A percentile compares a stretch with the other conserved stretches of the same genome.
Evolutionary conservation across 1,284 basidiomycete species (phyloP).

Genomic region (Cronartium quercuum): DNA sequence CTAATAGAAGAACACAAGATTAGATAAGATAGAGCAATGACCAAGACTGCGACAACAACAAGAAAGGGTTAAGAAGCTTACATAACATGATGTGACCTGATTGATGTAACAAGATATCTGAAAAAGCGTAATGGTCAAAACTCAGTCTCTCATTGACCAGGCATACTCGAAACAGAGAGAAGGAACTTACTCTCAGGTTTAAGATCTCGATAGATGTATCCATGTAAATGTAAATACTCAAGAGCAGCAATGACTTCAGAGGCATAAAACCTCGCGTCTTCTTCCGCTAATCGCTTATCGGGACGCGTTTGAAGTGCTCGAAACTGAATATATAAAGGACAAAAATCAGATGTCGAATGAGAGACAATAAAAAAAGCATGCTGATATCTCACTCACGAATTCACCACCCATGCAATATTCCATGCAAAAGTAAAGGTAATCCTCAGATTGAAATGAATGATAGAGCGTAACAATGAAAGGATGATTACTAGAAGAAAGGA

Average conservation of each 20-base stretch:
- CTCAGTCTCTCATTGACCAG: not conserved
- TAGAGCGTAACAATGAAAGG: constrained; percentile 96
- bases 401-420: constrained; percentile 38
- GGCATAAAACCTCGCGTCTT: constrained; percentile 93
- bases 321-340: constrained; percentile 60
- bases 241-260: constrained; percentile 96
- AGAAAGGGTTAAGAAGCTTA: not conserved
- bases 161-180: no score
- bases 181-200: constrained; percentile 88
- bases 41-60: not conserved
- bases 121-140: constrained; percentile 2
- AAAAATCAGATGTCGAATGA: not conserved
- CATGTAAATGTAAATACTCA: constrained; percentile 97
- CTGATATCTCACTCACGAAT: constrained; percentile 14
- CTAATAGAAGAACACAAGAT: not conserved
- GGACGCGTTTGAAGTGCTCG: constrained; percentile 88
- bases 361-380: not conserved
- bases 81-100: constrained; percentile 97
- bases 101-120: constrained; percentile 96
- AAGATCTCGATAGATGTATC: constrained; percentile 97
- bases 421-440: constrained; percentile 79
- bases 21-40: not conserved
- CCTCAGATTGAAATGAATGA: constrained; percentile 96
- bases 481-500: constrained; percentile 89
- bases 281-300: constrained; percentile 90